Base-by-base conservation (phyloP, 2,329 filamentous ascomycete species). In the Ceratocystis harringtonii region DNA sequence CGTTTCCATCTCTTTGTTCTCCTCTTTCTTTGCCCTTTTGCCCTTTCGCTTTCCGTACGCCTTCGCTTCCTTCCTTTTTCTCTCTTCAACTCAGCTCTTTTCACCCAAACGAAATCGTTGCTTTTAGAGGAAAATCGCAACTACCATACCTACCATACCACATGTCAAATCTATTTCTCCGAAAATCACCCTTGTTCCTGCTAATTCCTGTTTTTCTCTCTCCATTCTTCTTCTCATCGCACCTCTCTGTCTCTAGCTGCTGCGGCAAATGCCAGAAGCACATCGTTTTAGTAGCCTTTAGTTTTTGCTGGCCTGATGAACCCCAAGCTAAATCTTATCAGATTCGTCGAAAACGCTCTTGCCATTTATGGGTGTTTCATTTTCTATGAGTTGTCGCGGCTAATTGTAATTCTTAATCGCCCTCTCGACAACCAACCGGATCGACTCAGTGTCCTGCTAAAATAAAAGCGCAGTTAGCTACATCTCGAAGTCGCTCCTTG, bases 91-190 rank as follows among this genome's bases (percentile, higher is more conserved):
- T n/a, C 43, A 17, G 28, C 15, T 62, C 28, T 62, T 62, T n/a
- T n/a, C 10, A 41, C 36, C 36, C 36, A 41, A 41, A 15, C 36
- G 36, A 41, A 41, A 41, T 15, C 36, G 36, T 41, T 41, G 36
- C 36, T 41, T 41, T 12, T 12, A 25, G n/a, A 28, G 30, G 52
- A 2, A 57, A 57, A 57, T 57, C 52, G 52, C 52, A 57, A 30
- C 25, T 57, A 28, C 52, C 52, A 25, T 28, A 28, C 28, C 25
- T 57, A 28, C 52, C 52, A 25, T 28, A 28, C 28, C 52, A 57
- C 52, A 57, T 57, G 52, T 28, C 52, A 57, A 57, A 57, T 57
- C 52, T 57, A 57, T 57, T 57, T 57, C 52, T 57, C 52, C 52
- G 52, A 57, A 57, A 57, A 57, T 57, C 52, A 57, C 52, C 52